Evolutionary conservation across 2,329 filamentous ascomycete genomes (phyloP), one percentile per base, ranked within the genome.

Genomic region (Alternaria longipes): DNA sequence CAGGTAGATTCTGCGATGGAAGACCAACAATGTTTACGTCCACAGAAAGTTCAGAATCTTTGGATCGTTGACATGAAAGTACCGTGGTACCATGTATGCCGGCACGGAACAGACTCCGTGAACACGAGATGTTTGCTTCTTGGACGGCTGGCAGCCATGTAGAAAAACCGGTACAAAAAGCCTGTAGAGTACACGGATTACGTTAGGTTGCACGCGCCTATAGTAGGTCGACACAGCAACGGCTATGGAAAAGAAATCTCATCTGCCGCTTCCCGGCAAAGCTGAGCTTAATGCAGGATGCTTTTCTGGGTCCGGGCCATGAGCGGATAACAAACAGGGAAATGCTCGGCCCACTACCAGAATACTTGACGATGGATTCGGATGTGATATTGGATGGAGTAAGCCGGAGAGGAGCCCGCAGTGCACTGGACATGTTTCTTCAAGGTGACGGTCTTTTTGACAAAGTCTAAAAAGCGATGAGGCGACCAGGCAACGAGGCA

Each of bases 171-270:
- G 26, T 20, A 44, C 20, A 30, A 28, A 45, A 30, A 14, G 45
- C 42, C 38, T 20, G 20, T 24, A 36, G 11, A 16, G 32, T 36
- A 36, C 46, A 36, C 46, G 46, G 24, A 50, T 24, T n/a, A 16
- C 46, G 46, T 26, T 50, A 50, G 50, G 51, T 41, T 24, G 45
- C 56, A 47, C 55, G 42, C 20, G 40, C 41, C 20, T 36, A 50
- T 32, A 42, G 36, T 28, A 40, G 42, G 58, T 60, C 58, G 58
- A 47, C 54, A 38, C 47, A 60, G 58, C 58, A 60, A 60, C 58
- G 54, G 32, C 40, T 34, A 57, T 57, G 8, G 46, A 50, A 36
- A 36, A 38, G 46, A 36, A 50, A 38, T 38, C 46, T 50, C 46
- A 50, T 6, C 46, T 50, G 46, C 46, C 46, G 46, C 14, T 16